Evolutionary conservation across 345 rosid species (phyloP).

Genomic region (Trapa bicornis): DNA sequence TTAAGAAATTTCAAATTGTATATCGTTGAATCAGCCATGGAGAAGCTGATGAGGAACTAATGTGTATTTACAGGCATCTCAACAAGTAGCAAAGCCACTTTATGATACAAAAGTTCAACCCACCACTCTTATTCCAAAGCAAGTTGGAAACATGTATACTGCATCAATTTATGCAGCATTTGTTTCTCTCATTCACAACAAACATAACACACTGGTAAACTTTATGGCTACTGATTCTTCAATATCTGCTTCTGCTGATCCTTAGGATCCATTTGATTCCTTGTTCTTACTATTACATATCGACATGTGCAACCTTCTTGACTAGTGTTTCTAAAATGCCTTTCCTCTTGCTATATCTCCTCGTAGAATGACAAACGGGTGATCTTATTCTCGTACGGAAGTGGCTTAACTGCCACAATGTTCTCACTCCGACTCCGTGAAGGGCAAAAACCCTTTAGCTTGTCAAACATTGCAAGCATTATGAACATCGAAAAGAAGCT

Average conservation of each 20-base stretch:
- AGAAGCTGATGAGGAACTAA: background rate
- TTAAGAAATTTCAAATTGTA: no score
- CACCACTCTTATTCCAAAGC: conserved; percentile 77
- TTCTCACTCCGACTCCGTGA: conserved; percentile 60
- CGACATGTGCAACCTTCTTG: background rate
- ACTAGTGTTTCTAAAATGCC: background rate
- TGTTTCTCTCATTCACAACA: conserved; percentile 80
- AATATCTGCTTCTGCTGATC: background rate
- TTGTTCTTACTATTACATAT: background rate
- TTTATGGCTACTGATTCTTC: conserved; percentile 5
- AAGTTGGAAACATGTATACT: conserved; percentile 99
- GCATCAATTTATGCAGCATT: conserved; percentile 97
- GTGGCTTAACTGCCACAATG: conserved; percentile 92
- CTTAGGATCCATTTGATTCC: background rate
- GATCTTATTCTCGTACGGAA: conserved; percentile 87
- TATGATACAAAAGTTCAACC: conserved; percentile 82
- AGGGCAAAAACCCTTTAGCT: conserved; percentile 58
- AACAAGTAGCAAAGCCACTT: conserved; percentile 81
- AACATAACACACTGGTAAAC: conserved; percentile 60
- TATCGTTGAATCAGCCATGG: background rate
- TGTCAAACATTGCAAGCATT: conserved; percentile 62
- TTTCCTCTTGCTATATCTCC: background rate
- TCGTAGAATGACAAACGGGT: conserved; percentile 65
- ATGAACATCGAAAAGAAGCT: conserved; percentile 64
- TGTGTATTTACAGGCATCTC: conserved; percentile 53